Conservation (phyloP, 345 rosid genomes). For the Theobroma cacao region DNA sequence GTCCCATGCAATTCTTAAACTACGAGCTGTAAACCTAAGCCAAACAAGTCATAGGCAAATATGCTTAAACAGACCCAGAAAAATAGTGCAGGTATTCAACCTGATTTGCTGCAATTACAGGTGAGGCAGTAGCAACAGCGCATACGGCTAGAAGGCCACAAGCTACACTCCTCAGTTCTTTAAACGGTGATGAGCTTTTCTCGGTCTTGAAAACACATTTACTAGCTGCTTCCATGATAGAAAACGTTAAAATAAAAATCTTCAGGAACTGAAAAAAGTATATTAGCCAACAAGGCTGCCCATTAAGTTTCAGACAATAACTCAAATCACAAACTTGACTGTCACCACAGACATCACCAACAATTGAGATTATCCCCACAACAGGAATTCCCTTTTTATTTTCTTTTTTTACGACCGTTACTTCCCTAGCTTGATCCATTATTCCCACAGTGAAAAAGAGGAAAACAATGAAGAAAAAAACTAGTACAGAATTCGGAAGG, state of each 20-base stretch:
- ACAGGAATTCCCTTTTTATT: not conserved
- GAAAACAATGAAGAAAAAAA: not conserved
- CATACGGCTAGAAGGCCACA: conserved; percentile 74
- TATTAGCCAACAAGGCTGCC: not conserved
- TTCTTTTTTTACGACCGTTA: not conserved
- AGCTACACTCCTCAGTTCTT: conserved; percentile 56
- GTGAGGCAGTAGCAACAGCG: conserved; percentile 64
- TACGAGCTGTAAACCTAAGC: not conserved
- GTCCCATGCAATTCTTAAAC: not conserved
- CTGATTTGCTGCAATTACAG: conserved; percentile 80
- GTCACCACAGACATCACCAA: not conserved
- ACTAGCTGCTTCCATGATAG: conserved; percentile 31
- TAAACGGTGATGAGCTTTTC: conserved; percentile 35
- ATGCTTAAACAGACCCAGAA: not conserved
- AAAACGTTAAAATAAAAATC: conserved; percentile 6
- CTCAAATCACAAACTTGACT: not conserved
- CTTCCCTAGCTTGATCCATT: not conserved
- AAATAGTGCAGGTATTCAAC: conserved; percentile 25
- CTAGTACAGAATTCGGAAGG: not conserved
- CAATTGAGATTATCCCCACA: not conserved
- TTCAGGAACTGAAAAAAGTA: not conserved
- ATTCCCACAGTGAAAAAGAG: not conserved
- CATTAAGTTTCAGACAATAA: not conserved
- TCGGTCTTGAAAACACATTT: conserved; percentile 23
- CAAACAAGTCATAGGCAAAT: not conserved